These are phyloP conservation scores for Otatea glauca DNA, from an alignment of 176 grass and related monocot genomes.

Conservation along the genomic window DNA sequence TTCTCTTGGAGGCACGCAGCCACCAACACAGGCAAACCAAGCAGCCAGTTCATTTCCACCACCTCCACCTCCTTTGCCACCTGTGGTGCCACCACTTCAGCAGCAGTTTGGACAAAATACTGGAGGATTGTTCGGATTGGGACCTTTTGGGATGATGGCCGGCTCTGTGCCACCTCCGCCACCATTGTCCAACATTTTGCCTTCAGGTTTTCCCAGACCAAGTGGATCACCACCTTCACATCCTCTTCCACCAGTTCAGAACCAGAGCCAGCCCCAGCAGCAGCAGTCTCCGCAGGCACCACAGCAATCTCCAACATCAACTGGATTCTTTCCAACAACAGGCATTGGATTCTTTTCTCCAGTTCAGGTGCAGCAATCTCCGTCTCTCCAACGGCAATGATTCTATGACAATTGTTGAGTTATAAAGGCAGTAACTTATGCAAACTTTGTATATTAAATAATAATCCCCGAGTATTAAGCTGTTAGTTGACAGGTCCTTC, in stretches of 20 bases:
- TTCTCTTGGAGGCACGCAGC: slow-evolving; percentile 46
- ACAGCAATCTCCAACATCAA: slow-evolving; percentile 54
- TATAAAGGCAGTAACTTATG: slow-evolving; percentile 39
- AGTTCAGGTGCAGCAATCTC: slow-evolving; percentile 69
- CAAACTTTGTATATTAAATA: slow-evolving; percentile 69
- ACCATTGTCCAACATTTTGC: slow-evolving; percentile 51
- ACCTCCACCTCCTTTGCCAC: slow-evolving; percentile 62
- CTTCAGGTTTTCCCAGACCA: slow-evolving; percentile 47
- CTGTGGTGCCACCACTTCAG: slow-evolving; percentile 58
- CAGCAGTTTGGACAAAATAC: slow-evolving; percentile 67
- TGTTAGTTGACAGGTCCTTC: slow-evolving; percentile 35
- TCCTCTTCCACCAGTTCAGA: slow-evolving; percentile 52
- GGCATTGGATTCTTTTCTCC: slow-evolving; percentile 68
- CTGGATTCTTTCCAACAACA: slow-evolving; percentile 71
- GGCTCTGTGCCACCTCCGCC: slow-evolving; percentile 60
- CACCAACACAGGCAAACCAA: slow-evolving; percentile 45
- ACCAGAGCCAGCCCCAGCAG: slow-evolving; percentile 62
- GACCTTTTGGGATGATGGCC: slow-evolving; percentile 54
- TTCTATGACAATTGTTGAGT: slow-evolving; percentile 12
- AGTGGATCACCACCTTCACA: slow-evolving; percentile 55
- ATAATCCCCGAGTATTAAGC: slow-evolving; percentile 30
- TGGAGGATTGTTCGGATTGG: slow-evolving; percentile 55
- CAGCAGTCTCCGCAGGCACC: slow-evolving; percentile 63
- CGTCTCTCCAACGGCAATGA: slow-evolving; percentile 75
- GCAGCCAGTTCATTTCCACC: slow-evolving; percentile 57